A percentile compares a stretch with the other conserved stretches of the same genome.
These are phyloP conservation scores for Daldinia decipiens DNA, from an alignment of 495 filamentous ascomycete species.

Conservation along the genomic window DNA sequence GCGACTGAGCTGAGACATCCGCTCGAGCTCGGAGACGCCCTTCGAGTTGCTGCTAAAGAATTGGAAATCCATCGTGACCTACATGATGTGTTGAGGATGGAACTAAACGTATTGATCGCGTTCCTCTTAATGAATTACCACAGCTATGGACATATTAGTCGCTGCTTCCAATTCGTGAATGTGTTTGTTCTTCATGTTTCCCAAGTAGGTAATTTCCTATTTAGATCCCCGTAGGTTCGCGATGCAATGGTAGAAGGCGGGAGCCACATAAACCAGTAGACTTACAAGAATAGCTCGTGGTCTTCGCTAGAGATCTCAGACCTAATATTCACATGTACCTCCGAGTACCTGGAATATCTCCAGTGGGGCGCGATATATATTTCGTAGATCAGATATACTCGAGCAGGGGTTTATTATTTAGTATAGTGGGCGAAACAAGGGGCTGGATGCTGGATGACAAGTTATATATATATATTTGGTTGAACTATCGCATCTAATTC, in stretches of 20 bases:
- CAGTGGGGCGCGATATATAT: slow-evolving; percentile 26
- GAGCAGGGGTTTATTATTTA: slow-evolving; percentile 22
- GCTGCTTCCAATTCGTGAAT: slow-evolving; percentile 32
- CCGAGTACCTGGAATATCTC: slow-evolving; percentile 5
- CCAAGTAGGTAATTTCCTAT: slow-evolving; percentile 16
- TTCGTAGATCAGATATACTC: slow-evolving; percentile 18
- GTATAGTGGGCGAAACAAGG: slow-evolving; percentile 12
- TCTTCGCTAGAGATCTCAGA: not conserved
- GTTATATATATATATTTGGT: slow-evolving; percentile 7
- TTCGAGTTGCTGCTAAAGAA: slow-evolving; percentile 45
- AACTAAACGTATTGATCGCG: not conserved
- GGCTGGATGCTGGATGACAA: not conserved
- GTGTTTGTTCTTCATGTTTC: slow-evolving; percentile 16
- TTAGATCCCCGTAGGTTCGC: not conserved
- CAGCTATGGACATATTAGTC: slow-evolving; percentile 22
- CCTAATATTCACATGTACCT: not conserved
- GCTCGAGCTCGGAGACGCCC: slow-evolving; percentile 46
- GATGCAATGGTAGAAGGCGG: not conserved
- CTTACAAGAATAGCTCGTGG: slow-evolving; percentile 13
- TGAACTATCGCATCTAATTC: slow-evolving; percentile 6
- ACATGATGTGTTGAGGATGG: slow-evolving; percentile 40
- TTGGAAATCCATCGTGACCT: slow-evolving; percentile 48
- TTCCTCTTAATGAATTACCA: slow-evolving; percentile 11
- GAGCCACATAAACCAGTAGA: not conserved
- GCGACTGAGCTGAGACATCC: slow-evolving; percentile 36